Conservation (phyloP, 169 alveolate genomes). For the Theileria annulata region DNA sequence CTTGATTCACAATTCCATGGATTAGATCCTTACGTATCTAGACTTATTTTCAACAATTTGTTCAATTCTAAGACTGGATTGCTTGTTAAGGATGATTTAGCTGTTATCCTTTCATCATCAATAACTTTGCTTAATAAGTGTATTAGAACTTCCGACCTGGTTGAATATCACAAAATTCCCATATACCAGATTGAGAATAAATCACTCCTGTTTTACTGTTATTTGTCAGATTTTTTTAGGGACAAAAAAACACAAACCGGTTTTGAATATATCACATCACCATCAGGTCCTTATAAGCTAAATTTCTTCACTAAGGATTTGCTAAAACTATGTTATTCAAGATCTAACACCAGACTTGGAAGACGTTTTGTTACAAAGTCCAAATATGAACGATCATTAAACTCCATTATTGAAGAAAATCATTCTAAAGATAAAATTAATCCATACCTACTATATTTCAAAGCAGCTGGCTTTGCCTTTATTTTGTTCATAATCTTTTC, state of each 20-base stretch:
- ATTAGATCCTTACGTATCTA: constrained; percentile 67
- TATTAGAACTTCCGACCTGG: background rate
- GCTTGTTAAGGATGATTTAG: constrained; percentile 40
- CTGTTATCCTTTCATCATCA: constrained; percentile 34
- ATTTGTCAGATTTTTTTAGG: background rate
- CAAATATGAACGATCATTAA: background rate
- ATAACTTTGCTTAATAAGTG: background rate
- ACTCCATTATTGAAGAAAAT: background rate
- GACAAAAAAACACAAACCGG: background rate
- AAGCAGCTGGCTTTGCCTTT: background rate
- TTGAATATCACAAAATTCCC: background rate
- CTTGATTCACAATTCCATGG: constrained; percentile 71
- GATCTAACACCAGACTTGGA: background rate
- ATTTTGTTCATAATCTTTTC: background rate
- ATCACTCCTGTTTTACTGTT: background rate
- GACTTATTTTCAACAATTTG: constrained; percentile 65
- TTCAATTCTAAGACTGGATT: constrained; percentile 47
- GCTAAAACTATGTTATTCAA: constrained; percentile 1
- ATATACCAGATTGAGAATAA: background rate
- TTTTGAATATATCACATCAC: background rate
- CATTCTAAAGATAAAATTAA: background rate
- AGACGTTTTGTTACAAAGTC: background rate
- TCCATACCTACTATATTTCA: background rate
- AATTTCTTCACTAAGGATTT: background rate
- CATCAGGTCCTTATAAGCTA: background rate